phyloP scores from a whole-genome alignment of 176 grass and related monocot species.

The Poa annua region DNA sequence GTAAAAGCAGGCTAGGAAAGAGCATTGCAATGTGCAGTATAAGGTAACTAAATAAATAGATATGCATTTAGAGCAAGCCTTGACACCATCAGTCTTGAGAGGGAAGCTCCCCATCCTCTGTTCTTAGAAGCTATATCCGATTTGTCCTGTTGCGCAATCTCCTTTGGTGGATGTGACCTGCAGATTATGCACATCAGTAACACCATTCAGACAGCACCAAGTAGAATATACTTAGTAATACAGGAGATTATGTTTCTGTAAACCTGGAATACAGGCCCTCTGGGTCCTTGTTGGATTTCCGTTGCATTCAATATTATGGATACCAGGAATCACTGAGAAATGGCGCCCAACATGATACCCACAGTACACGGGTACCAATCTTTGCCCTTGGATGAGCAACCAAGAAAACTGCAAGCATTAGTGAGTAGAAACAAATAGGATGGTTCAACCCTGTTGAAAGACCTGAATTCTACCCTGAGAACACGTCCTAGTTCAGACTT shows the following conservation, averaged over 20 bases:
- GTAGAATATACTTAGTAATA: background rate
- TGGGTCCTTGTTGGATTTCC: no score
- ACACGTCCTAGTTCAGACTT: background rate
- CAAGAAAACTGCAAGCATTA: slow-evolving; percentile 24
- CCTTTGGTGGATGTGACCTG: no score
- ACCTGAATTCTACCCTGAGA: background rate
- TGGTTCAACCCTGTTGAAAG: background rate
- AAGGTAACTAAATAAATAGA: slow-evolving; percentile 21
- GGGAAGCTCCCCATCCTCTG: slow-evolving; percentile 62
- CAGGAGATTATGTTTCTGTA: no score
- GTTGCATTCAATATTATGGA: no score
- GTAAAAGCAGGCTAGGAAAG: background rate
- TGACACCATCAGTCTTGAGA: slow-evolving; percentile 80
- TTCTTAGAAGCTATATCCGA: no score
- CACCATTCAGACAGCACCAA: slow-evolving; percentile 1
- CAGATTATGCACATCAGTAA: no score
- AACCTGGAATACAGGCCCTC: no score
- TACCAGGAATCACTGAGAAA: no score
- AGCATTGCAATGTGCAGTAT: background rate
- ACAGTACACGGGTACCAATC: no score
- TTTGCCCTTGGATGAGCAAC: background rate
- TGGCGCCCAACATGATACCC: no score
- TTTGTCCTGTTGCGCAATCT: no score
- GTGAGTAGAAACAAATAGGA: background rate
- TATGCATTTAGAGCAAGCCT: slow-evolving; percentile 48